A percentile compares a stretch with the other conserved stretches of the same genome.
Conservation (phyloP, 129 eudicot species). For the Kitagawia praeruptora region DNA sequence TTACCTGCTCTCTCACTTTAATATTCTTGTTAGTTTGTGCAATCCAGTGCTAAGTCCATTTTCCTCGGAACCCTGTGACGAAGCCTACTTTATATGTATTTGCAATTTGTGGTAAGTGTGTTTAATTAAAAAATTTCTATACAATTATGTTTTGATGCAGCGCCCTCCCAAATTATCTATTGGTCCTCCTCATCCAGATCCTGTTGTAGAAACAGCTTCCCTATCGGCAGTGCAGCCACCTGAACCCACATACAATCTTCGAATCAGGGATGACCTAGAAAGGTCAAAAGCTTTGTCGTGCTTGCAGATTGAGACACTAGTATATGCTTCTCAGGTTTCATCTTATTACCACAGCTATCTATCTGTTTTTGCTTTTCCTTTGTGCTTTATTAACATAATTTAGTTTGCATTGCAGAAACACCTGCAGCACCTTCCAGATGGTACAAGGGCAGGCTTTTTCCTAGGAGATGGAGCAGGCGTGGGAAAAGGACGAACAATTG, state of each 20-base stretch:
- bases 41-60: no score
- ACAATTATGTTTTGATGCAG: constrained; percentile 37
- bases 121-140: background rate
- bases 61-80: no score
- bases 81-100: background rate
- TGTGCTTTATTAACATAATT: no score
- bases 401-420: no score
- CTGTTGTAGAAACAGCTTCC: constrained; percentile 91
- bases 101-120: background rate
- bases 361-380: no score
- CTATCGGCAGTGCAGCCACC: constrained; percentile 99
- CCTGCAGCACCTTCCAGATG: no score
- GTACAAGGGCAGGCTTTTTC: no score
- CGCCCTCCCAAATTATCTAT: constrained; percentile 84
- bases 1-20: no score
- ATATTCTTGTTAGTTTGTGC: no score
- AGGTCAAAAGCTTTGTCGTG: constrained; percentile 67
- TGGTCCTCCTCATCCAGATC: constrained; percentile 98
- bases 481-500: no score
- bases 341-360: no score
- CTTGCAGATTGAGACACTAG: constrained; percentile 93
- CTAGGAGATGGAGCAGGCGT: no score
- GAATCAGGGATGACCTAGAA: constrained; percentile 69
- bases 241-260: constrained; percentile 83
- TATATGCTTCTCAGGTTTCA: constrained; percentile 80